A percentile compares a stretch with the other conserved stretches of the same genome.
phyloP scores from a whole-genome alignment of 2,329 filamentous ascomycete species.

The Lachnellula cervina region DNA sequence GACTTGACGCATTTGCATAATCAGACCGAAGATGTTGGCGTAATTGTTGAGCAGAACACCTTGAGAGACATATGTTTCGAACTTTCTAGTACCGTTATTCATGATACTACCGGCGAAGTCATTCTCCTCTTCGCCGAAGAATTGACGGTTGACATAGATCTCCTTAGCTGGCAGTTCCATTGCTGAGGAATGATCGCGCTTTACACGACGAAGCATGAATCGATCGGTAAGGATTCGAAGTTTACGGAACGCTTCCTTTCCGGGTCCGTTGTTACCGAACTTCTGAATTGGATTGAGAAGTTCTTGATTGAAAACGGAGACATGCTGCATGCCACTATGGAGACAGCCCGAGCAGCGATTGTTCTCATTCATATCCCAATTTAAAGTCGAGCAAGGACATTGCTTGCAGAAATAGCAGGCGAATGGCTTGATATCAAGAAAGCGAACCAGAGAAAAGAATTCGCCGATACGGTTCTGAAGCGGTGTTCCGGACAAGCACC shows the following conservation, averaged over 20 bases:
- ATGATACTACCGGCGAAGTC: slow-evolving; percentile 96
- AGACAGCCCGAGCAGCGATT: slow-evolving; percentile 68
- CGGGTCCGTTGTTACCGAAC: slow-evolving; percentile 55
- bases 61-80: slow-evolving; percentile 91
- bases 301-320: slow-evolving; percentile 91
- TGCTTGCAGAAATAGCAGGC: slow-evolving; percentile 90
- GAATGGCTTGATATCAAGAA: slow-evolving; percentile 83
- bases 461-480: slow-evolving; percentile 97
- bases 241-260: slow-evolving; percentile 70
- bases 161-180: slow-evolving; percentile 98
- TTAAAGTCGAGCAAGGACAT: slow-evolving; percentile 73
- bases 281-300: slow-evolving; percentile 77
- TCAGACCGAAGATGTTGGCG: slow-evolving; percentile 96
- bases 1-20: slow-evolving; percentile 99
- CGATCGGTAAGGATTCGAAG: slow-evolving; percentile 83
- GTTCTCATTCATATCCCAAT: slow-evolving; percentile 74
- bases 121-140: slow-evolving; percentile 93
- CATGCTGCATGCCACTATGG: slow-evolving; percentile 49
- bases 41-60: slow-evolving; percentile 96
- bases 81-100: slow-evolving; percentile 81
- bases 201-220: slow-evolving; percentile 93
- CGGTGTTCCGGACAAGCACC: slow-evolving; percentile 92
- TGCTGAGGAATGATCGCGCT: slow-evolving; percentile 85
- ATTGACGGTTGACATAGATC: slow-evolving; percentile 85
- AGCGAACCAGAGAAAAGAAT: slow-evolving; percentile 90